Evolutionary conservation across 192 early-diverging fungal genomes (phyloP), one percentile per base, ranked within the genome.

Genomic region (Diversispora eburnea): DNA sequence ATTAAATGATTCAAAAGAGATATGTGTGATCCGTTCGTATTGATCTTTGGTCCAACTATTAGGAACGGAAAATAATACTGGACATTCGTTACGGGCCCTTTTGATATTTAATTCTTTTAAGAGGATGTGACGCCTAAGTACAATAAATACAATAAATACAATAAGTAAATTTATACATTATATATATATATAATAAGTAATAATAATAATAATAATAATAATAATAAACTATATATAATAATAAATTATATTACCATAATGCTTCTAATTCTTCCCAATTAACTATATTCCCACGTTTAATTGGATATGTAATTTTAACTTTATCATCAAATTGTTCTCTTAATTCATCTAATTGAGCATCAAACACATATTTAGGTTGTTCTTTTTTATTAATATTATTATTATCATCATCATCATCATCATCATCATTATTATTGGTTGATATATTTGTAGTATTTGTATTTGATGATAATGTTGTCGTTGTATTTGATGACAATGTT

Each of bases 1-100:
- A 77, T 99, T 97, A 63, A 97, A 84, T 22, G 90, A 85, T 81
- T 99, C 97, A 82, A 99, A 99, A 67, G 92, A 88, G 49, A 97
- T 91, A 80, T 95, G 93, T 17, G 91, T 87, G 42, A 91, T 84
- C 8, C 85, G 82, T 80, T 95, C 94, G 63, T 88, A 81, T 59
- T 97, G 91, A 7, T 84, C 77, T 70, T 92, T 93, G 15, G 89
- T 84, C 95, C 95, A 98, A 48, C 80, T 74, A 48, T 85, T 81
- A n/a, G 97, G 97, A 4, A 95, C 85, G 19, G 88, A 83, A 48
- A 95, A 79, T 66, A 98, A 57, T 0, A 95, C 85, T 13, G 93
- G 90, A 46, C 85, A 86, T 15, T 90, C 88, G 80, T 96, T 97
- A 41, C 84, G 81, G 0, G 87, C 80, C 64, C 92, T 85, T 52